Evolutionary conservation across 202 grass and related monocot species (phyloP).

Genomic region (Setaria viridis): DNA sequence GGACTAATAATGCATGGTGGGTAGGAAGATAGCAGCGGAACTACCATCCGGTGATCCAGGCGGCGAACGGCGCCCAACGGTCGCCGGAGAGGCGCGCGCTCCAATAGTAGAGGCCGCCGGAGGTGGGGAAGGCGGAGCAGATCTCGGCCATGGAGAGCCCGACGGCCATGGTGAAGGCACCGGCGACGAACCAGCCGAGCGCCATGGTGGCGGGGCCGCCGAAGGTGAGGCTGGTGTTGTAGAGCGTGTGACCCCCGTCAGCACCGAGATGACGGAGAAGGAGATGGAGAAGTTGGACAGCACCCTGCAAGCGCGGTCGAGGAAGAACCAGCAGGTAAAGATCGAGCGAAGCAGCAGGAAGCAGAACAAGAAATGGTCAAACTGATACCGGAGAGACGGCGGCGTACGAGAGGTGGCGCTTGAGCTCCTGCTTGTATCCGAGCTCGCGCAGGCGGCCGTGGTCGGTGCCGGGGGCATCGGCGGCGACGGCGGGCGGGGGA

Average conservation of each 20-base stretch:
- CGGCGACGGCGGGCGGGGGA: not conserved
- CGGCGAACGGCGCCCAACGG: conserved; percentile 76
- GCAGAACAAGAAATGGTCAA: not conserved
- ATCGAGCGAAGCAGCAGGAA: not conserved
- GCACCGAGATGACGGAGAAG: conserved; percentile 83
- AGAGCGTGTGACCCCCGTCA: conserved; percentile 90
- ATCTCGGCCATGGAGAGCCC: conserved; percentile 87
- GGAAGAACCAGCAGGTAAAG: too few species aligned
- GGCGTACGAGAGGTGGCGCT: conserved; percentile 84
- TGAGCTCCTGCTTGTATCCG: conserved; percentile 98
- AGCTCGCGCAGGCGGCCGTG: conserved; percentile 70
- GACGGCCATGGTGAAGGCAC: conserved; percentile 71
- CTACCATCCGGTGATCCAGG: conserved; percentile 93
- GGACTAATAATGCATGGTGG: not conserved
- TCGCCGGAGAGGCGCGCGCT: conserved; percentile 74
- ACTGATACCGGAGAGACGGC: not conserved
- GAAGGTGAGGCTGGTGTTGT: conserved; percentile 71
- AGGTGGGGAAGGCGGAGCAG: conserved; percentile 89
- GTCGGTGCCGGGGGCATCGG: conserved; percentile 47
- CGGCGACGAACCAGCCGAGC: conserved; percentile 80
- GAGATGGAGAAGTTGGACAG: conserved; percentile 85
- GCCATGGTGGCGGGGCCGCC: conserved; percentile 79
- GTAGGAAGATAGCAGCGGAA: not conserved
- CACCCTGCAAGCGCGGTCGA: conserved; percentile 37
- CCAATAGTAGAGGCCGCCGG: conserved; percentile 87